phyloP scores from a whole-genome alignment of 2,329 filamentous ascomycete genomes.

The Ophiocordyceps australis region DNA sequence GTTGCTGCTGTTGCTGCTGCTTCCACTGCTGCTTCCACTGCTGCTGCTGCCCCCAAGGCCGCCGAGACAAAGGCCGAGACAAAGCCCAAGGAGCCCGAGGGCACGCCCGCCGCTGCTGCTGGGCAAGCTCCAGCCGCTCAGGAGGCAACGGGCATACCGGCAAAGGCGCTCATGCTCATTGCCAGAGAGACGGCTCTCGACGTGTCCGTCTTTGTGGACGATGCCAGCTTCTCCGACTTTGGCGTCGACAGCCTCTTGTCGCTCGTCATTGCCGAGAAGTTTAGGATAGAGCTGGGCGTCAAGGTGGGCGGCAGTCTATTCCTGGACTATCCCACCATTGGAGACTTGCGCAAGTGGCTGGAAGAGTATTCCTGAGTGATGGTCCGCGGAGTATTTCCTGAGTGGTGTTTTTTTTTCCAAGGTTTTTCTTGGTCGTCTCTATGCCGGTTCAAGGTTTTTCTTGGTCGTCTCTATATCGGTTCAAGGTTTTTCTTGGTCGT shows the following conservation, averaged over 20 bases:
- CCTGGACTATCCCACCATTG: conserved; percentile 33
- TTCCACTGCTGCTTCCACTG: not conserved
- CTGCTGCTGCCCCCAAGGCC: not conserved
- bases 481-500: no score
- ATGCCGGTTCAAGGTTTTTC: no score
- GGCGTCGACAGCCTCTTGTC: conserved; percentile 43
- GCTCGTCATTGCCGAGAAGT: conserved; percentile 33
- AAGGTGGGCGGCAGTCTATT: conserved; percentile 32
- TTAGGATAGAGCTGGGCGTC: conserved; percentile 36
- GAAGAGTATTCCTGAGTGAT: no score
- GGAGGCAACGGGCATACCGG: no score
- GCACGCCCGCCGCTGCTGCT: not conserved
- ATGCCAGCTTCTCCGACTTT: conserved; percentile 34
- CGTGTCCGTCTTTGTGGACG: conserved; percentile 33
- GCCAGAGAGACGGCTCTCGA: conserved; percentile 35
- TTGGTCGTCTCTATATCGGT: no score
- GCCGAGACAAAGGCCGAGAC: not conserved
- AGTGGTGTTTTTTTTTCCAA: no score
- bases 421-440: no score
- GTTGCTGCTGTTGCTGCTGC: not conserved
- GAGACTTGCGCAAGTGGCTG: conserved; percentile 28
- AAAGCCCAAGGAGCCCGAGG: not conserved
- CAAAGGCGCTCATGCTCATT: conserved; percentile 18
- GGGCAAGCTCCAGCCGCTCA: no score
- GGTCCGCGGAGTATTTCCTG: no score